These are phyloP conservation scores for Trichoderma endophyticum DNA, from an alignment of 2,329 filamentous ascomycete species.

Conservation along the genomic window DNA sequence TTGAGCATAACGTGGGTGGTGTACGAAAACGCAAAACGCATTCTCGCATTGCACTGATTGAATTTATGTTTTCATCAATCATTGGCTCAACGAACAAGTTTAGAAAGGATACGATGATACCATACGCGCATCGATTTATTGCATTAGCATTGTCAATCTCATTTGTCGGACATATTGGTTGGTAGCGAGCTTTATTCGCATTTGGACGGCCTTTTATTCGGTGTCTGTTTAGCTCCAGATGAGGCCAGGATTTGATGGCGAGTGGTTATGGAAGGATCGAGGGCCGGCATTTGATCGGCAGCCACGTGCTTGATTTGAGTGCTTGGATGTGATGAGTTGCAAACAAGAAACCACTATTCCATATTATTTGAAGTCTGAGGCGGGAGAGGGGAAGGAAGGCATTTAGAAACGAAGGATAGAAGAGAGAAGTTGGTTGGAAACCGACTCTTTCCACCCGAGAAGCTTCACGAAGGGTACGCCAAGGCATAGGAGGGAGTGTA, in stretches of 20 bases:
- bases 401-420: neutral
- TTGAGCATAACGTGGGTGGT: conserved; percentile 94
- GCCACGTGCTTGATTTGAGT: neutral
- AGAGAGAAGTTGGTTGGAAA: neutral
- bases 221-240: neutral
- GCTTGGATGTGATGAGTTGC: neutral
- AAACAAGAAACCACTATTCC: neutral
- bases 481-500: neutral
- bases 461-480: neutral
- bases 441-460: neutral
- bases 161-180: conserved; percentile 14
- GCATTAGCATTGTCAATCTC: conserved; percentile 19
- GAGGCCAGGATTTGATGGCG: neutral
- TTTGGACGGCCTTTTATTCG: neutral
- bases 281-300: neutral
- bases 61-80: neutral
- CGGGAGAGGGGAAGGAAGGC: neutral
- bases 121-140: conserved; percentile 15
- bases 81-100: neutral
- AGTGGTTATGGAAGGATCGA: neutral
- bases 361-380: neutral
- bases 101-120: conserved; percentile 18
- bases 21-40: conserved; percentile 83
- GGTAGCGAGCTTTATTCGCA: conserved; percentile 12
- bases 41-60: conserved; percentile 52